phyloP scores from a whole-genome alignment of 352 stramenopile species.

The Phytophthora chlamydospora region DNA sequence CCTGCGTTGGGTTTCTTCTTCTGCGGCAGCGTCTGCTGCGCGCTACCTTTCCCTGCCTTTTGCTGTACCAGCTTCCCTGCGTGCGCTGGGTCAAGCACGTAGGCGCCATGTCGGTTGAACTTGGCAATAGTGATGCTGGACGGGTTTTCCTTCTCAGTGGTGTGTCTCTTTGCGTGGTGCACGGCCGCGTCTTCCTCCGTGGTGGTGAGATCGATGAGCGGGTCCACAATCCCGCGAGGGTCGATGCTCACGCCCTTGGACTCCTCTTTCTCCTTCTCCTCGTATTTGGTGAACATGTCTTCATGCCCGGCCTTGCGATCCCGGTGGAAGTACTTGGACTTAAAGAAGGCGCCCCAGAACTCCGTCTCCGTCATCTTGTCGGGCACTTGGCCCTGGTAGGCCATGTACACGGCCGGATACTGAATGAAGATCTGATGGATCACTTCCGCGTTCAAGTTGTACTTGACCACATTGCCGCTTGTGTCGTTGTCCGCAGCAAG shows the following conservation, averaged over 20 bases:
- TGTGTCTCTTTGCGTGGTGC: constrained; percentile 43
- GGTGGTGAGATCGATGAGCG: constrained; percentile 75
- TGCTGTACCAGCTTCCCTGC: constrained; percentile 59
- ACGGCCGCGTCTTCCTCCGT: constrained; percentile 69
- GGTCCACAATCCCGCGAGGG: constrained; percentile 73
- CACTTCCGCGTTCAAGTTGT: constrained; percentile 89
- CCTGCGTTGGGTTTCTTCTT: constrained; percentile 49
- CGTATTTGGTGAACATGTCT: constrained; percentile 87
- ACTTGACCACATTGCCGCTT: constrained; percentile 84
- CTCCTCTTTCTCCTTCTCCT: constrained; percentile 78
- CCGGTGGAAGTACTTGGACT: constrained; percentile 91
- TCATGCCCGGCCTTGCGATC: constrained; percentile 83
- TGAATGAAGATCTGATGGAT: constrained; percentile 93
- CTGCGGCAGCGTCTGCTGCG: constrained; percentile 36
- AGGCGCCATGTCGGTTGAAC: constrained; percentile 86
- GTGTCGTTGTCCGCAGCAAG: constrained; percentile 74
- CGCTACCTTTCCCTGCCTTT: constrained; percentile 21
- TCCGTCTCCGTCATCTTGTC: constrained; percentile 91
- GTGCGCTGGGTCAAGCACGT: constrained; percentile 79
- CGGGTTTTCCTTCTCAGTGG: constrained; percentile 51
- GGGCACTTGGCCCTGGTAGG: constrained; percentile 84
- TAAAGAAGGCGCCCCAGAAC: constrained; percentile 90
- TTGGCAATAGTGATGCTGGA: constrained; percentile 82
- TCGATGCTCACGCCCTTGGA: constrained; percentile 49
- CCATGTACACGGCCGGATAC: constrained; percentile 86